Base-by-base conservation (phyloP, 768 basidiomycete genomes). In the Leccinum disarticulatum region DNA sequence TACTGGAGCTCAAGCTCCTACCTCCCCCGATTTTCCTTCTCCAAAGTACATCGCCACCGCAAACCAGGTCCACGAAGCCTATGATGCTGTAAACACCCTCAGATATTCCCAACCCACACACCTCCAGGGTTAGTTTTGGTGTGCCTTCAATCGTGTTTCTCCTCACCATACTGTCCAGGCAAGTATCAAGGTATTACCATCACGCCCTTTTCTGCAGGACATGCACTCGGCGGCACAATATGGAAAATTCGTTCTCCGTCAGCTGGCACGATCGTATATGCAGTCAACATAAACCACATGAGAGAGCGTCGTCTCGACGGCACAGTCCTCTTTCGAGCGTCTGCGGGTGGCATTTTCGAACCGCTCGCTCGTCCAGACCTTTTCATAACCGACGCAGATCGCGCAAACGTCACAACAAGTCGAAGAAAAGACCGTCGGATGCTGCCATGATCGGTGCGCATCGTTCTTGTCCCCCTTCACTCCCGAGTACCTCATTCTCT, bases 211-310 rank as follows among this genome's bases (percentile, higher is more conserved):
- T 90, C 91, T 67, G 91, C 94, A 13, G 97, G 96, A 0, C 95
- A 98, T 73, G 93, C 93, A 0, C 83, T 99, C 15, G 97, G 97
- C 61, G 97, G 96, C 48, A 93, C 95, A 6, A 91, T 99, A 63
- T 98, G 95, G 95, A 98, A 98, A 71, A 90, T 99, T 61, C 87
- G 97, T n/a, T 98, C 95, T 0, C 95, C 97, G 2, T 94, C 95
- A 0, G 92, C 93, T n/a, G n/a, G n/a, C n/a, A n/a, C n/a, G n/a
- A n/a, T n/a, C n/a, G n/a, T n/a, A n/a, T n/a, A n/a, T n/a, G n/a
- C n/a, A n/a, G n/a, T n/a, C n/a, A n/a, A n/a, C n/a, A n/a, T n/a
- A n/a, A n/a, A n/a, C n/a, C n/a, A n/a, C n/a, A n/a, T n/a, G n/a
- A n/a, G n/a, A n/a, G n/a, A n/a, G n/a, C n/a, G n/a, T n/a, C n/a